phyloP scores from a whole-genome alignment of 805 yeast genomes.

The Teunomyces tritomae region DNA sequence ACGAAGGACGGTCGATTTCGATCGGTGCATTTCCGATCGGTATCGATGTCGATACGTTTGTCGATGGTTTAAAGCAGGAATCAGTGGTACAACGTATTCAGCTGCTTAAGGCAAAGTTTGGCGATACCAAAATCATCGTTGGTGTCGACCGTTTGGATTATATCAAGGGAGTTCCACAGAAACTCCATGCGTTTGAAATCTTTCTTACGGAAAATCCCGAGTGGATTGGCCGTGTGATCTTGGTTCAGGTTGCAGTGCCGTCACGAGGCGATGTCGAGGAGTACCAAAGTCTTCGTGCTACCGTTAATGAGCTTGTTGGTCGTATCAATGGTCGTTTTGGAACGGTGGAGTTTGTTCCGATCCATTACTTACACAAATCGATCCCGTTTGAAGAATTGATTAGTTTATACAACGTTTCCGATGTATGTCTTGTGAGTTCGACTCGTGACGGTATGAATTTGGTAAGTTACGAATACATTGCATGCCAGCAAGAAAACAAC shows the following conservation, averaged over 20 bases:
- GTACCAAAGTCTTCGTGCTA: slow-evolving; percentile 88
- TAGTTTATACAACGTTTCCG: slow-evolving; percentile 79
- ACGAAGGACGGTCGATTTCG: slow-evolving; percentile 68
- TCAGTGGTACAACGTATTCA: slow-evolving; percentile 64
- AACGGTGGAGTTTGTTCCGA: slow-evolving; percentile 95
- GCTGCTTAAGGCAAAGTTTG: slow-evolving; percentile 59
- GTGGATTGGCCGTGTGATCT: slow-evolving; percentile 95
- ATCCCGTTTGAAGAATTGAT: slow-evolving; percentile 89
- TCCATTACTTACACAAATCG: slow-evolving; percentile 92
- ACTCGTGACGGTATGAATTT: slow-evolving; percentile 99
- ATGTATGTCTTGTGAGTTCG: slow-evolving; percentile 87
- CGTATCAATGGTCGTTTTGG: slow-evolving; percentile 96
- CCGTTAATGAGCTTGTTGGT: slow-evolving; percentile 94
- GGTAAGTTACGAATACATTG: slow-evolving; percentile 94
- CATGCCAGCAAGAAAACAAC: slow-evolving; percentile 82
- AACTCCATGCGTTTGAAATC: slow-evolving; percentile 92
- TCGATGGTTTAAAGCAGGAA: slow-evolving; percentile 67
- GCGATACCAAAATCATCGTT: slow-evolving; percentile 82
- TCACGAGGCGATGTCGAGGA: slow-evolving; percentile 98
- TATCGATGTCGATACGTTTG: slow-evolving; percentile 89
- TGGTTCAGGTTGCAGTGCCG: slow-evolving; percentile 97
- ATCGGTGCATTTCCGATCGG: slow-evolving; percentile 99
- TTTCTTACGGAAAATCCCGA: slow-evolving; percentile 92
- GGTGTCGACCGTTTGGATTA: slow-evolving; percentile 97
- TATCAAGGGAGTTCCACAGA: slow-evolving; percentile 97